These are phyloP conservation scores for Termitomyces sp. DNA, from an alignment of 768 basidiomycete species.

Conservation along the genomic window DNA sequence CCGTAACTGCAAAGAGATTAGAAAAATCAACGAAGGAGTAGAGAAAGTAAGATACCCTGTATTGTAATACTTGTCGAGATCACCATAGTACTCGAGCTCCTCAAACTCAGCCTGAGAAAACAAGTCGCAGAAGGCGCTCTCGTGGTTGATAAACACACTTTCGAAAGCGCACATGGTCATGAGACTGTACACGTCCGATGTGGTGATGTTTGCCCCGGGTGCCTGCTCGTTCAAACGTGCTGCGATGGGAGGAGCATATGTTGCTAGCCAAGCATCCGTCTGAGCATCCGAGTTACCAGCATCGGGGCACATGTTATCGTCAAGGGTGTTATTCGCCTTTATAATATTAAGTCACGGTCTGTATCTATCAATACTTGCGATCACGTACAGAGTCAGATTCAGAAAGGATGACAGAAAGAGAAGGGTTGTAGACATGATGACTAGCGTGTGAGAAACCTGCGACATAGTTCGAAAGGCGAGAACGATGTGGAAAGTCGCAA, in stretches of 20 bases:
- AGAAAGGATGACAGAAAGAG: slow-evolving; percentile 54
- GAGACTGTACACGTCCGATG: slow-evolving; percentile 54
- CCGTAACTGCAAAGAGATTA: slow-evolving; percentile 52
- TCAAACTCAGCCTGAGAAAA: slow-evolving; percentile 65
- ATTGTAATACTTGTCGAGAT: slow-evolving; percentile 77
- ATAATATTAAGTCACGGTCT: not conserved
- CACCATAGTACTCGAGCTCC: slow-evolving; percentile 66
- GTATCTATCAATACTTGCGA: not conserved
- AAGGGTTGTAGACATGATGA: slow-evolving; percentile 40
- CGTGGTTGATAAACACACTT: slow-evolving; percentile 48
- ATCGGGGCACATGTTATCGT: slow-evolving; percentile 64
- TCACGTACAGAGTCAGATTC: slow-evolving; percentile 53
- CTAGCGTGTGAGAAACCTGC: slow-evolving; percentile 64
- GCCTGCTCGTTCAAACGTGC: slow-evolving; percentile 58
- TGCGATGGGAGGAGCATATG: slow-evolving; percentile 56
- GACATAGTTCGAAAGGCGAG: not conserved
- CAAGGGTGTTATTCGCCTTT: slow-evolving; percentile 59
- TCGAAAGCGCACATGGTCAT: slow-evolving; percentile 83
- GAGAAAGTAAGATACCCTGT: slow-evolving; percentile 51
- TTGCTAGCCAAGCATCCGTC: slow-evolving; percentile 51
- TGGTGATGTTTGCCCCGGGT: slow-evolving; percentile 58
- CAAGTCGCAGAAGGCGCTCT: slow-evolving; percentile 72
- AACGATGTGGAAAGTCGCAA: slow-evolving; percentile 1
- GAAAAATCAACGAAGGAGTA: slow-evolving; percentile 2
- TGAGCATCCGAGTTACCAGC: slow-evolving; percentile 44